Evolutionary conservation across 2,329 filamentous ascomycete species (phyloP).

Genomic region (Fusarium avenaceum): DNA sequence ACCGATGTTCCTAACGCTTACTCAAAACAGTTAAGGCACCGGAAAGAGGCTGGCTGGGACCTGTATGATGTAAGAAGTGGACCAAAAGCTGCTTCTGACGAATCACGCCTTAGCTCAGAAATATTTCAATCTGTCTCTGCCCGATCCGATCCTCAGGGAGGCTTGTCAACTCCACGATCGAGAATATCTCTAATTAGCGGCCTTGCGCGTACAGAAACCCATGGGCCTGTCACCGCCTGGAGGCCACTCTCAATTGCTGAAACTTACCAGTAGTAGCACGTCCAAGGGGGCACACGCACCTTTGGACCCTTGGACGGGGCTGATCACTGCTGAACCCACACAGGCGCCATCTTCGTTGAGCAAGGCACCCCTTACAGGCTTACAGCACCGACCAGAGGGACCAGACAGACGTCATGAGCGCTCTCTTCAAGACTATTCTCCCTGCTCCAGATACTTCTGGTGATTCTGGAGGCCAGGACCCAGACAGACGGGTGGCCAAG

Average conservation of each 20-base stretch:
- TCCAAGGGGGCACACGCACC: neutral
- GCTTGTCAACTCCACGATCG: constrained; percentile 34
- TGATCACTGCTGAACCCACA: neutral
- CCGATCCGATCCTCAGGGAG: constrained; percentile 20
- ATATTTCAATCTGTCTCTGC: constrained; percentile 17
- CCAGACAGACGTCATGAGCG: constrained; percentile 9
- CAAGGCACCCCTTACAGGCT: constrained; percentile 4
- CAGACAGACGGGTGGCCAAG: constrained; percentile 16
- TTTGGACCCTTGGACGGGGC: neutral
- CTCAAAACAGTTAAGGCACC: constrained; percentile 4
- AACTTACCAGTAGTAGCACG: neutral
- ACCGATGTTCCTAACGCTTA: constrained; percentile 1
- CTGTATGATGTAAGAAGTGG: neutral
- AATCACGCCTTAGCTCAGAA: constrained; percentile 13
- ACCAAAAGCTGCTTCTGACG: neutral
- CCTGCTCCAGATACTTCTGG: constrained; percentile 15
- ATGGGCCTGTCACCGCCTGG: neutral
- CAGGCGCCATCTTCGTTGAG: neutral
- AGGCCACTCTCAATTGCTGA: neutral
- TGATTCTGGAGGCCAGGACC: constrained; percentile 12
- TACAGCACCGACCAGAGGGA: neutral
- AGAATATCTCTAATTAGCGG: constrained; percentile 12
- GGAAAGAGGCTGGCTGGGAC: neutral
- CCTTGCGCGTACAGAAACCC: neutral
- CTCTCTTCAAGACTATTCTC: constrained; percentile 17